Percentiles rank a stretch among this genome's conserved stretches.
phyloP scores from a whole-genome alignment of 1,284 basidiomycete species.

The Cutaneotrichosporon sp. region DNA sequence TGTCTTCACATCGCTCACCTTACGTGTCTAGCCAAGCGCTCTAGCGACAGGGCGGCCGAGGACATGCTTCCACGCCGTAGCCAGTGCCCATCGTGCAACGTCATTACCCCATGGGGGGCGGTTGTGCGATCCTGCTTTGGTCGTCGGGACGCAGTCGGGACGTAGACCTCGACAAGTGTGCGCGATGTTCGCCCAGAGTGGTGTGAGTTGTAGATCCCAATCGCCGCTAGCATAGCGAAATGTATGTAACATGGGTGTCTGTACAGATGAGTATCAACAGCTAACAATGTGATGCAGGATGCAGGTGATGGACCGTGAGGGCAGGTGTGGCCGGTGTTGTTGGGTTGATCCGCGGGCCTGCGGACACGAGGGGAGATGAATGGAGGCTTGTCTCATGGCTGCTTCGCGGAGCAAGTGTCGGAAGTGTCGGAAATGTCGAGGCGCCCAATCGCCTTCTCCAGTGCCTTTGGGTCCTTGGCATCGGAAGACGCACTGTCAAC shows the following conservation, averaged over 20 bases:
- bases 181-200: background rate
- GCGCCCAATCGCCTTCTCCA: background rate
- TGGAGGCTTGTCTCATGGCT: background rate
- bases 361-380: background rate
- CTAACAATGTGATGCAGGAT: background rate
- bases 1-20: constrained; percentile 63
- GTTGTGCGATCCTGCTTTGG: constrained; percentile 69
- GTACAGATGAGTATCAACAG: constrained; percentile 5
- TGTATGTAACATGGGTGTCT: background rate
- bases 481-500: background rate
- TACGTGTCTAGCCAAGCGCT: constrained; percentile 62
- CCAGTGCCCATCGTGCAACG: constrained; percentile 50
- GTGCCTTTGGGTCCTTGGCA: background rate
- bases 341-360: background rate
- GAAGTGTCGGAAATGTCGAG: background rate
- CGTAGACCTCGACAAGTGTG: background rate
- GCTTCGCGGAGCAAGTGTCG: background rate
- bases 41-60: background rate
- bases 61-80: constrained; percentile 2
- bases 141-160: constrained; percentile 49
- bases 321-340: background rate
- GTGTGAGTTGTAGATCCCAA: background rate
- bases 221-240: background rate
- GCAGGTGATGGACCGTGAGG: background rate
- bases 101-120: constrained; percentile 71